Conservation (phyloP, 345 rosid species). For the Murraya koenigii region DNA sequence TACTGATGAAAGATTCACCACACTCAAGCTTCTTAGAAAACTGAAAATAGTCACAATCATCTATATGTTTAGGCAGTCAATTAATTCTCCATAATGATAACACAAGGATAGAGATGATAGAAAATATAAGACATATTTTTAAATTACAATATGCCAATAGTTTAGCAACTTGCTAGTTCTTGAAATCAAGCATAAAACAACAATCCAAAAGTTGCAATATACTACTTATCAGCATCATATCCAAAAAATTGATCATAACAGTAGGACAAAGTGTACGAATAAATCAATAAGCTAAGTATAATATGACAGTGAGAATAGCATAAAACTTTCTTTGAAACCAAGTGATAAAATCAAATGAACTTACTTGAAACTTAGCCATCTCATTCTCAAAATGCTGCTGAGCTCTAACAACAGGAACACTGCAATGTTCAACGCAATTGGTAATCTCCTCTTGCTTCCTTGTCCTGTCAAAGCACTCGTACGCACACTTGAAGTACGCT, state of each 20-base stretch:
- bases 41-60: background rate
- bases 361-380: slow-evolving; percentile 88
- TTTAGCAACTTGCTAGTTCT: background rate
- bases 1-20: background rate
- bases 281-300: background rate
- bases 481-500: slow-evolving; percentile 94
- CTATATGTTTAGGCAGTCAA: background rate
- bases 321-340: background rate
- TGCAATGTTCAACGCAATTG: slow-evolving; percentile 75
- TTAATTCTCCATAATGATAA: background rate
- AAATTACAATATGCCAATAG: background rate
- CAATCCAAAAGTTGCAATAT: background rate
- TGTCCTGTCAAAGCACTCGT: slow-evolving; percentile 83
- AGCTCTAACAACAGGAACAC: slow-evolving; percentile 68
- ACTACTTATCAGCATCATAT: background rate
- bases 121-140: background rate
- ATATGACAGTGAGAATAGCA: background rate
- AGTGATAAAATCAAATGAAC: slow-evolving; percentile 7
- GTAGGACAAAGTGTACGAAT: background rate
- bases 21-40: background rate
- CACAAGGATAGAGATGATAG: background rate
- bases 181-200: background rate
- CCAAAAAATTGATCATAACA: background rate
- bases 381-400: slow-evolving; percentile 81
- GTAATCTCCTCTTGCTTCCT: slow-evolving; percentile 75